phyloP scores from a whole-genome alignment of 1,139 yeast species.

The Geotrichum macrosporum region DNA sequence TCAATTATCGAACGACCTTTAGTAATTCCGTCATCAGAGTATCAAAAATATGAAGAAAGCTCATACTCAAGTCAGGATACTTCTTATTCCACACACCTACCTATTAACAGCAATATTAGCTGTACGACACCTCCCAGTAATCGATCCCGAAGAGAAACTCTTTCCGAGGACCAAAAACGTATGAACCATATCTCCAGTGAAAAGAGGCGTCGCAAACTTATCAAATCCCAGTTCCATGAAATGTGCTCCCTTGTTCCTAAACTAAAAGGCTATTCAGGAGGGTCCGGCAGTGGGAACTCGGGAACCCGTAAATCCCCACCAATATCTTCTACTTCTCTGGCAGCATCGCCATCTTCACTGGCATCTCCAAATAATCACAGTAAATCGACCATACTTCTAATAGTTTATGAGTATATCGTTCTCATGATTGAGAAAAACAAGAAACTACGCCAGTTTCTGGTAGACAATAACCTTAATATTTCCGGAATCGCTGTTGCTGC shows the following conservation, averaged over 20 bases:
- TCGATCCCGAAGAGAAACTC: slow-evolving; percentile 38
- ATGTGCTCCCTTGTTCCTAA: slow-evolving; percentile 39
- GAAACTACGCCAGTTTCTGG: slow-evolving; percentile 1
- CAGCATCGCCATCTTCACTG: too few species aligned
- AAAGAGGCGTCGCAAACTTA: slow-evolving; percentile 66
- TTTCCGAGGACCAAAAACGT: slow-evolving; percentile 64
- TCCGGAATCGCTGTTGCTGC: too few species aligned
- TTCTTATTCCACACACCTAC: not conserved
- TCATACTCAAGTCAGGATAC: too few species aligned
- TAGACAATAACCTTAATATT: not conserved
- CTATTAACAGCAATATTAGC: not conserved
- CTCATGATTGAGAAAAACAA: slow-evolving; percentile 28
- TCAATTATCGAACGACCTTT: too few species aligned
- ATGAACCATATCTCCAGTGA: slow-evolving; percentile 70
- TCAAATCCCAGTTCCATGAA: slow-evolving; percentile 46
- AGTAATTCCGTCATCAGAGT: too few species aligned
- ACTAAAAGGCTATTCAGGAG: too few species aligned
- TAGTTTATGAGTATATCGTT: slow-evolving; percentile 34
- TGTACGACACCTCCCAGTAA: not conserved
- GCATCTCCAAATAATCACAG: slow-evolving; percentile 37
- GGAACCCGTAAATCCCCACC: not conserved
- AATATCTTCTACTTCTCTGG: too few species aligned
- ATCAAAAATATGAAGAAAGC: too few species aligned
- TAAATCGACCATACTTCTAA: slow-evolving; percentile 33
- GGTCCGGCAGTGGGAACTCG: too few species aligned